These are phyloP conservation scores for Globisporangium ultimum DNA, from an alignment of 352 stramenopile species.

Conservation along the genomic window DNA sequence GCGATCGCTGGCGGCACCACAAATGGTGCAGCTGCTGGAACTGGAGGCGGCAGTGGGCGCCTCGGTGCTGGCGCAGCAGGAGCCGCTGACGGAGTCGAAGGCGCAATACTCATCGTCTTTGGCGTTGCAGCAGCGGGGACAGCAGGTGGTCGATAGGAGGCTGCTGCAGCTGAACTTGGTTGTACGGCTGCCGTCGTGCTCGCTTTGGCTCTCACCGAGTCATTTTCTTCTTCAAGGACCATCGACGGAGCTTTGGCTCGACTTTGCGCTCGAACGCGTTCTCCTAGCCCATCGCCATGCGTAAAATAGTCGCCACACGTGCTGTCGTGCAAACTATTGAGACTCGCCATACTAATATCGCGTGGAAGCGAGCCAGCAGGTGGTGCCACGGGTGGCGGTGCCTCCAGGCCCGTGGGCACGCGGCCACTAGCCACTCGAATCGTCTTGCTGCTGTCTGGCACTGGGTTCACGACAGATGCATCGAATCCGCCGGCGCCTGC, in stretches of 20 bases:
- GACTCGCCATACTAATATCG: slow-evolving; percentile 16
- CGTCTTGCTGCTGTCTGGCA: slow-evolving; percentile 10
- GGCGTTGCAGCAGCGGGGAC: not conserved
- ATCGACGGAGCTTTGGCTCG: slow-evolving; percentile 11
- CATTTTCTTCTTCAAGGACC: slow-evolving; percentile 15
- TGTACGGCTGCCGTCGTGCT: not conserved
- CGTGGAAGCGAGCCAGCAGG: slow-evolving; percentile 7
- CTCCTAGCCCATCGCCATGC: slow-evolving; percentile 17
- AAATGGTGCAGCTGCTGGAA: slow-evolving; percentile 8
- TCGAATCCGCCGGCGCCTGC: slow-evolving; percentile 1
- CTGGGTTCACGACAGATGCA: not conserved
- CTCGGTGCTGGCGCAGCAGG: not conserved
- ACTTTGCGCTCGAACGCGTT: slow-evolving; percentile 6
- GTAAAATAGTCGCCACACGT: slow-evolving; percentile 15
- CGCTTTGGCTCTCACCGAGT: not conserved
- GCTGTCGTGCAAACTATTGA: slow-evolving; percentile 22
- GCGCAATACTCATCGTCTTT: not conserved
- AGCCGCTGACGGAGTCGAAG: slow-evolving; percentile 3
- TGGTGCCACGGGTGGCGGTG: not conserved
- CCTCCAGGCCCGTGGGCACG: not conserved
- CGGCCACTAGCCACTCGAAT: slow-evolving; percentile 2
- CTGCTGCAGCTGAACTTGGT: not conserved
- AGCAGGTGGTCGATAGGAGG: slow-evolving; percentile 1
- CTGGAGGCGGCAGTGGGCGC: slow-evolving; percentile 8
- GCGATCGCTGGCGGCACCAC: slow-evolving; percentile 3